A percentile compares a stretch with the other conserved stretches of the same genome.
These are phyloP conservation scores for Yamadazyma insecticola DNA, from an alignment of 805 yeast genomes.

Conservation along the genomic window DNA sequence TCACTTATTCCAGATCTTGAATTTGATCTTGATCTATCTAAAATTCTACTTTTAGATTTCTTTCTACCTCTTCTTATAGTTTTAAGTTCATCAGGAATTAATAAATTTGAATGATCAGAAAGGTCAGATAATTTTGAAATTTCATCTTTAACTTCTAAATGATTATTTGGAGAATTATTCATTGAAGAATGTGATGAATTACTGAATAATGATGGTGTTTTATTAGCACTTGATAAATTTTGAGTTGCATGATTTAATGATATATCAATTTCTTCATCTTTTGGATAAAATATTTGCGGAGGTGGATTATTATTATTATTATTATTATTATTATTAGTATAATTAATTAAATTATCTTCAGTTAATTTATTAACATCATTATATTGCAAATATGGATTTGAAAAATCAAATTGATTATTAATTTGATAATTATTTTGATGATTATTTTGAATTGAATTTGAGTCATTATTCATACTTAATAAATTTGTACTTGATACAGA, in stretches of 20 bases:
- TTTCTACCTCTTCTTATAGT: slow-evolving; percentile 40
- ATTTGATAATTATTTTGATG: not conserved
- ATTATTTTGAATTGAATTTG: not conserved
- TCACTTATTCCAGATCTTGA: slow-evolving; percentile 14
- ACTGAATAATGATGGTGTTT: slow-evolving; percentile 55
- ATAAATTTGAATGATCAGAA: slow-evolving; percentile 4
- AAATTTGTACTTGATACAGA: slow-evolving; percentile 35
- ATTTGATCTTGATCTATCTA: slow-evolving; percentile 14
- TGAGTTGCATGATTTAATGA: slow-evolving; percentile 66
- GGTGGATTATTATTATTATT: slow-evolving; percentile 9
- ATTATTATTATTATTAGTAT: no score
- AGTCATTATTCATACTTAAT: slow-evolving; percentile 7
- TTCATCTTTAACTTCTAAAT: slow-evolving; percentile 1
- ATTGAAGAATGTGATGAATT: slow-evolving; percentile 33
- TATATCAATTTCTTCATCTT: slow-evolving; percentile 8
- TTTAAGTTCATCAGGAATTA: slow-evolving; percentile 35
- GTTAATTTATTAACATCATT: no score
- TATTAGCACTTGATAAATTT: slow-evolving; percentile 44
- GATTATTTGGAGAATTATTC: not conserved
- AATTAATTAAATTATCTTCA: no score
- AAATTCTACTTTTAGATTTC: slow-evolving; percentile 19
- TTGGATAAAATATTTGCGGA: slow-evolving; percentile 10
- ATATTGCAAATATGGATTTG: no score
- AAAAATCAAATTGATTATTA: not conserved
- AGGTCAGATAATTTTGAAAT: slow-evolving; percentile 2